phyloP scores from a whole-genome alignment of 2,329 filamentous ascomycete species.

The Phaeomoniella chlamydospora region DNA sequence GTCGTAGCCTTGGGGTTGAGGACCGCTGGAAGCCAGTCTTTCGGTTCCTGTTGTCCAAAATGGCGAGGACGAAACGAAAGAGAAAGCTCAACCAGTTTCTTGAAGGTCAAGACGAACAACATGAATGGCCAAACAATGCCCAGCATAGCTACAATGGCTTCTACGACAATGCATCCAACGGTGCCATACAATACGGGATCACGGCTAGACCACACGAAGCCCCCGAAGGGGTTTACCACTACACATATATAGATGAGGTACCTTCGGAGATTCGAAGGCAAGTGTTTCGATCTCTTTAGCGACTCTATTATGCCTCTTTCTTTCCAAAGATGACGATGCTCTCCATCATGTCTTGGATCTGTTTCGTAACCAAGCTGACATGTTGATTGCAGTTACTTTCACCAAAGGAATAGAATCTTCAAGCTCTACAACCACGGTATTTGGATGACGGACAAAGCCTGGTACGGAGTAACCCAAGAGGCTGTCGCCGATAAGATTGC shows the following conservation, averaged over 20 bases:
- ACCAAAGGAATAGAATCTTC: constrained; percentile 78
- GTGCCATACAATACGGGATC: background rate
- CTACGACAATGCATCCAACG: background rate
- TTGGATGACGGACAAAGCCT: constrained; percentile 81
- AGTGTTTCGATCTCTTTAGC: too few species aligned
- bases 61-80: background rate
- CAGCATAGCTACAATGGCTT: background rate
- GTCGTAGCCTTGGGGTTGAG: too few species aligned
- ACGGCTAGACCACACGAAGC: background rate
- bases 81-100: background rate
- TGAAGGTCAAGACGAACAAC: background rate
- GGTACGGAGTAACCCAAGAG: constrained; percentile 95
- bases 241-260: constrained; percentile 53
- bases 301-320: background rate
- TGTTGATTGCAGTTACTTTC: constrained; percentile 96
- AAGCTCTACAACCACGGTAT: constrained; percentile 76
- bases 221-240: constrained; percentile 62
- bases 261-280: constrained; percentile 78
- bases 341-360: too few species aligned
- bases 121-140: background rate
- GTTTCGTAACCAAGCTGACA: too few species aligned
- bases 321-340: constrained; percentile 5
- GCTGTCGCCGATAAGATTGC: constrained; percentile 77
- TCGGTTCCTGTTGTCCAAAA: background rate
- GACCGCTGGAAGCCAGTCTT: too few species aligned